Evolutionary conservation across 2,329 filamentous ascomycete genomes (phyloP), one percentile per base, ranked within the genome.

Genomic region (Diaporthe sp.): DNA sequence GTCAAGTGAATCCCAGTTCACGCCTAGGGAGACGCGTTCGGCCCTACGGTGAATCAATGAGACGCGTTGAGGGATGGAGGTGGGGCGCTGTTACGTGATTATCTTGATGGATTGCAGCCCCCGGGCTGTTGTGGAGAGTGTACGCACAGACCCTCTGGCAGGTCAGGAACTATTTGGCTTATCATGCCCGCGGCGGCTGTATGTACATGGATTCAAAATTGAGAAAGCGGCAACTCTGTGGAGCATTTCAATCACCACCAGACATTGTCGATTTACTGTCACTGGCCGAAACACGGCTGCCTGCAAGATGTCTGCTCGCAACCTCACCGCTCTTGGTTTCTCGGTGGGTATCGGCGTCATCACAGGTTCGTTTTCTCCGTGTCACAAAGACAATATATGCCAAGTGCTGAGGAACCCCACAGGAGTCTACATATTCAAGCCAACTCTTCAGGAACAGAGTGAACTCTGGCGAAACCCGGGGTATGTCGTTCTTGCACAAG

Each of bases 371-470:
- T 37, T 34, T 2, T 34, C 37, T 57, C 15, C 15, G 12, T 53
- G 12, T 44, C 17, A 42, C 17, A n/a, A 25, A 60, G 39, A 19
- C n/a, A 25, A 46, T 34, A 61, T 34, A 31, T 6, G 13, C 25
- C 28, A 28, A 17, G 44, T 37, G 71, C 77, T 81, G 72, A 82
- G 65, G 51, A 34, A 2, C 12, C n/a, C 15, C 9, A 25, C 75
- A 82, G 81, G 79, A 28, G 78, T 77, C 51, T 81, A 82, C 60
- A 77, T 78, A 28, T 81, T 82, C 61, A 75, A 75, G 22, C 80
- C 79, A n/a, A 77, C 75, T 62, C 46, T 82, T 13, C 72, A 77
- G 70, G 79, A 80, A 57, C 71, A 77, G 44, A 65, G 49, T 22
- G 46, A 75, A 2, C n/a, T 70, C 25, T 72, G 73, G 70, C 55